These are phyloP conservation scores for Paramecium octaurelia DNA, from an alignment of 73 alveolate species.

Conservation along the genomic window DNA sequence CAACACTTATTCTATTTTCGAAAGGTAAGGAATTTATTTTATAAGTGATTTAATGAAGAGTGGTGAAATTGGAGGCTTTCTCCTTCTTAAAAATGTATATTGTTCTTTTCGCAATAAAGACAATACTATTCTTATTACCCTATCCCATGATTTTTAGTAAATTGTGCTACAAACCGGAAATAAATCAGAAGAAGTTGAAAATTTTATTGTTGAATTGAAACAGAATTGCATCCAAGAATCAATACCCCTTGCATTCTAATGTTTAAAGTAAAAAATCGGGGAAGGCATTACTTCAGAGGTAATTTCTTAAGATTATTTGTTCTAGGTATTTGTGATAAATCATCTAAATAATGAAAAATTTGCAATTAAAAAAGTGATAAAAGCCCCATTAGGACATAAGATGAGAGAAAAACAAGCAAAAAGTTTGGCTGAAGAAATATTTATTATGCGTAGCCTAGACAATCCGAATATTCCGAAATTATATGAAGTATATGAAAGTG, in stretches of 20 bases:
- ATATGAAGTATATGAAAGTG: background rate
- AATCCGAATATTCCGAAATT: background rate
- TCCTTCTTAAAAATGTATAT: background rate
- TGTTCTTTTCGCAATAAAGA: background rate
- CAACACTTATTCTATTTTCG: background rate
- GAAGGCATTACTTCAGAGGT: background rate
- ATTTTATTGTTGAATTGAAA: background rate
- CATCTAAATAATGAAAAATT: background rate
- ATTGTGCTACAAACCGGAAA: background rate
- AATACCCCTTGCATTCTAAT: background rate
- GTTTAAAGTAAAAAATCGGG: background rate
- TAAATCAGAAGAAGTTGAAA: background rate
- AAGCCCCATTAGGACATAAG: background rate
- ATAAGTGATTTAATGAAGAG: background rate
- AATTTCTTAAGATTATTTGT: background rate
- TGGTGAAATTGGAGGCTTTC: slow-evolving; percentile 13
- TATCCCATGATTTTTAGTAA: background rate
- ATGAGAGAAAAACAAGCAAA: slow-evolving; percentile 1
- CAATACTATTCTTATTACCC: background rate
- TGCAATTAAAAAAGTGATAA: background rate
- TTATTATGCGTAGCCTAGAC: background rate
- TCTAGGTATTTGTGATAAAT: background rate
- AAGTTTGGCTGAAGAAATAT: background rate
- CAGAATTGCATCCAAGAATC: background rate
- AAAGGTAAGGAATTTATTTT: background rate